phyloP scores from a whole-genome alignment of 805 yeast genomes.

The Lipomyces chichibuensis region DNA sequence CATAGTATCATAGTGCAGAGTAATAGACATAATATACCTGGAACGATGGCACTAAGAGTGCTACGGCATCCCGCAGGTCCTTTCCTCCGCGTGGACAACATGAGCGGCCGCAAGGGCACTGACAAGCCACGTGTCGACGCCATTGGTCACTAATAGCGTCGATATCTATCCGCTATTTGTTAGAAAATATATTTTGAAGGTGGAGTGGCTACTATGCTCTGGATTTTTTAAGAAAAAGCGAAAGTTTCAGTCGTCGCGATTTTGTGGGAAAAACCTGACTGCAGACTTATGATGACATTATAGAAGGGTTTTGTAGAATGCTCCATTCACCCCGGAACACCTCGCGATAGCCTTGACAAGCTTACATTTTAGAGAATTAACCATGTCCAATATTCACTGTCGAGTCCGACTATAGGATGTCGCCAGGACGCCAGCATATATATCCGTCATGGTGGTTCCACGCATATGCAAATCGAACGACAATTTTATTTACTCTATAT shows the following conservation, averaged over 20 bases:
- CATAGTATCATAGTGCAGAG: not conserved
- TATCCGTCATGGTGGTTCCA: too few species aligned
- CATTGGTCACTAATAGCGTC: not conserved
- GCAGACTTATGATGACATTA: not conserved
- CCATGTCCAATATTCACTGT: too few species aligned
- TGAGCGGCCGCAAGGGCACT: constrained; percentile 1
- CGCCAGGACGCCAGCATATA: too few species aligned
- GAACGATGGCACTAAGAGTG: not conserved
- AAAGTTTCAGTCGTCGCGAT: too few species aligned
- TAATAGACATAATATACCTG: not conserved
- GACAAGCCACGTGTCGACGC: not conserved
- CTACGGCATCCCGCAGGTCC: not conserved
- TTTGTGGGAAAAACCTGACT: too few species aligned
- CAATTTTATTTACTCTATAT: too few species aligned
- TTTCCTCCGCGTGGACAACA: not conserved
- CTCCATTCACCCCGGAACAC: too few species aligned
- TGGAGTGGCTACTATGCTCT: too few species aligned
- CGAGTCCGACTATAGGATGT: too few species aligned
- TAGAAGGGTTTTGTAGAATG: not conserved
- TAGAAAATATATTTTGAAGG: not conserved
- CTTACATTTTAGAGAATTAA: too few species aligned
- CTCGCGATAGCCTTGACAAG: not conserved
- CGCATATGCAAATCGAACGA: too few species aligned
- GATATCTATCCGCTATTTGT: not conserved
- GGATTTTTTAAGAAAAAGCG: too few species aligned